Base-by-base conservation (phyloP, 768 basidiomycete species). In the Floccularia luteovirens region DNA sequence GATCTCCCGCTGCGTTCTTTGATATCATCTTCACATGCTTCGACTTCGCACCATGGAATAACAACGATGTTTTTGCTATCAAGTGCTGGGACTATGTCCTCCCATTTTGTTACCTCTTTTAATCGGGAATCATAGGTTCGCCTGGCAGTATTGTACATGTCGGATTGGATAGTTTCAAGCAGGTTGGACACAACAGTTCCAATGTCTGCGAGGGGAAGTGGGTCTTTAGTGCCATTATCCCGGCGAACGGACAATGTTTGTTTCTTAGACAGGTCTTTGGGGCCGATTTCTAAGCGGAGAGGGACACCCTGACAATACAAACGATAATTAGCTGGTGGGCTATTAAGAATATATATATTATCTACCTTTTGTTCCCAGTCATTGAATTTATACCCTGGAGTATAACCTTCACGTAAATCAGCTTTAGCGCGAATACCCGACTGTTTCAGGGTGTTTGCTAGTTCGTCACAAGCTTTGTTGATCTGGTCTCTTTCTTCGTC, bases 361-460 rank as follows among this genome's bases (percentile, higher is more conserved):
- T 63, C 34, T 45, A 87, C 90, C 79, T 94, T 90, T 64, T 97
- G 85, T 68, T 99, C 96, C 92, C 94, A 97, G 54, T 98, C 90
- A 57, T 97, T 96, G 70, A 96, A 99, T 67, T 99, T 99, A 69
- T 85, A 98, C 22, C 96, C 96, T 6, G 96, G 96, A 22, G 94
- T 98, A 62, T 98, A 96, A 5, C 88, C 91, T 3, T 98, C 96
- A 43, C 94, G 69, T 46, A 92, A 66, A 66, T 99, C 96, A 1
- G 90, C 90, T 61, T 83, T 90, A 24, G 89, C 88, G 46, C 87
- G 72, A 47, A 98, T 60, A 33, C 79, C 91, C 5, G 70, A 70
- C 51, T 78, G 79, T 59, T 78, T 75, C 46, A 99, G 65, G 17
- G 66, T 74, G 56, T 72, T 67, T 25, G 86, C 90, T 43, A 96